phyloP scores from a whole-genome alignment of 2,329 filamentous ascomycete genomes.

The Xylariaceae sp. region DNA sequence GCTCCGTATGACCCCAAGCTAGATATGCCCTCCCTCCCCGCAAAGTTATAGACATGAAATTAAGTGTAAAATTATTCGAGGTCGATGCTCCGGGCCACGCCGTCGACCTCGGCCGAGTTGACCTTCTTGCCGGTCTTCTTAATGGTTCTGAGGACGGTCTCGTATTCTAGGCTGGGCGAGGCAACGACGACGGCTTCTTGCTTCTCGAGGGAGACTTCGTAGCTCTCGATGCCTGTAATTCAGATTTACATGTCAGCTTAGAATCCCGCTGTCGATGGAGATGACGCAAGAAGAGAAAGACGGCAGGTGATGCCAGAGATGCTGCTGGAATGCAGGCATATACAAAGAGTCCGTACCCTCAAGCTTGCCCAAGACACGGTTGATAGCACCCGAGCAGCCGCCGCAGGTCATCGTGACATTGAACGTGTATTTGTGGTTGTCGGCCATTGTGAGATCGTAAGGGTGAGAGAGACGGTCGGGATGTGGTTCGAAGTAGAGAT shows the following conservation, averaged over 20 bases:
- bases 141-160: conserved; percentile 79
- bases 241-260: background rate
- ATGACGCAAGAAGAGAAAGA: background rate
- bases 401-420: conserved; percentile 90
- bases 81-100: conserved; percentile 50
- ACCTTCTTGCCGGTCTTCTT: conserved; percentile 94
- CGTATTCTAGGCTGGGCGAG: conserved; percentile 64
- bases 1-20: background rate
- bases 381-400: conserved; percentile 91
- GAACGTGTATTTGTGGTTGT: conserved; percentile 92
- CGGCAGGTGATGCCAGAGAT: too few relatives aligned
- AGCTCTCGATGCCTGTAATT: conserved; percentile 70
- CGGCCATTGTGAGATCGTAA: conserved; percentile 50
- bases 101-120: conserved; percentile 69
- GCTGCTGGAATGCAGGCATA: background rate
- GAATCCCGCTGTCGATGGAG: background rate
- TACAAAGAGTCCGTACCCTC: conserved; percentile 57
- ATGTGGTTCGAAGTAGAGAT: background rate
- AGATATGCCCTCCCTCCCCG: background rate
- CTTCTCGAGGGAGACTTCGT: conserved; percentile 79
- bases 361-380: conserved; percentile 86
- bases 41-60: background rate
- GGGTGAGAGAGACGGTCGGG: too few relatives aligned
- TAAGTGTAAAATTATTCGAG: conserved; percentile 30
- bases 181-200: conserved; percentile 77